These are phyloP conservation scores for Omphalotus guepiniiformis DNA, from an alignment of 768 basidiomycete species.

Conservation along the genomic window DNA sequence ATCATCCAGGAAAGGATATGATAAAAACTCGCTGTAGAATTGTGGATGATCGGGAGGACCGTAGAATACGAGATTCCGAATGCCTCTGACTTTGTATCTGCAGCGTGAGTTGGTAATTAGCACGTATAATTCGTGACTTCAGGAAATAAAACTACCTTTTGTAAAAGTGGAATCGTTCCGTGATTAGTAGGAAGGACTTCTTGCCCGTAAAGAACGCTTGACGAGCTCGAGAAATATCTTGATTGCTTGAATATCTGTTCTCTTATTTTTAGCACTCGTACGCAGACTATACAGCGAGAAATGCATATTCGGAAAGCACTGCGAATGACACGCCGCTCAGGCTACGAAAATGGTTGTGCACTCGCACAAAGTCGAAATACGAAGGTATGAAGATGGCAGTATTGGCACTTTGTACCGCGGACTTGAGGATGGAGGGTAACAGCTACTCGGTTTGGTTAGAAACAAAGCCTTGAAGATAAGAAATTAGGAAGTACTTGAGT, in stretches of 20 bases:
- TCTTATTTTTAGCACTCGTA: slow-evolving; percentile 5
- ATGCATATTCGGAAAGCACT: slow-evolving; percentile 82
- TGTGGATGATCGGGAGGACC: slow-evolving; percentile 85
- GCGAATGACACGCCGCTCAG: slow-evolving; percentile 65
- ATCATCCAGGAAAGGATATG: slow-evolving; percentile 87
- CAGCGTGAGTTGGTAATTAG: not conserved
- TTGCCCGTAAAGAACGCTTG: slow-evolving; percentile 89
- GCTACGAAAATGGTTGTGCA: slow-evolving; percentile 84
- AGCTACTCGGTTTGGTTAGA: slow-evolving; percentile 41
- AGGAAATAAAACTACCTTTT: slow-evolving; percentile 48
- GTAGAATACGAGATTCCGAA: slow-evolving; percentile 92
- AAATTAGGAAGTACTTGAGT: slow-evolving; percentile 54
- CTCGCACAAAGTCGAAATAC: slow-evolving; percentile 92
- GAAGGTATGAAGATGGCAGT: slow-evolving; percentile 90
- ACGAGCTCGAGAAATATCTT: slow-evolving; percentile 91
- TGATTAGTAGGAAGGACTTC: slow-evolving; percentile 83
- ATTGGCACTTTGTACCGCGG: slow-evolving; percentile 88
- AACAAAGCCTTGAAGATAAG: not conserved
- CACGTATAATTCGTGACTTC: not conserved
- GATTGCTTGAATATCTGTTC: slow-evolving; percentile 82
- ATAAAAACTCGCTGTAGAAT: slow-evolving; percentile 88
- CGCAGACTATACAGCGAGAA: not conserved
- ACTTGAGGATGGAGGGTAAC: slow-evolving; percentile 79
- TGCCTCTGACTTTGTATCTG: slow-evolving; percentile 91
- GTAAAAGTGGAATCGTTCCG: slow-evolving; percentile 99